These are phyloP conservation scores for Puccinia polysora DNA, from an alignment of 1,284 basidiomycete species.

Conservation along the genomic window DNA sequence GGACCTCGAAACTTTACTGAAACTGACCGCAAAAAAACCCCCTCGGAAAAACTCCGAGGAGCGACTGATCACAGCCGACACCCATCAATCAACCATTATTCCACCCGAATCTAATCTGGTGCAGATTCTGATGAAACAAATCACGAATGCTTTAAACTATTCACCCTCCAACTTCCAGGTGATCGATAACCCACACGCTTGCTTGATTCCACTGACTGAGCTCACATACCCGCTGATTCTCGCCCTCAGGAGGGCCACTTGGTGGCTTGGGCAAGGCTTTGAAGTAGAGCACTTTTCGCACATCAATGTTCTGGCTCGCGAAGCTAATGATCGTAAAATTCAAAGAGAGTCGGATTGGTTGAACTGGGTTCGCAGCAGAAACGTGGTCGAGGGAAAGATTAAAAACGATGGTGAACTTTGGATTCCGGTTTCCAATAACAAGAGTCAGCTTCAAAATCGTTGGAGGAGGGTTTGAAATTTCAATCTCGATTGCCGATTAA, in stretches of 20 bases:
- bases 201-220: slow-evolving; percentile 33
- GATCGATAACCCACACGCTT: not conserved
- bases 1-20: slow-evolving; percentile 13
- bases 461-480: slow-evolving; percentile 24
- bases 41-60: not conserved
- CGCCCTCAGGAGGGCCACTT: slow-evolving; percentile 16
- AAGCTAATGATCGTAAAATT: slow-evolving; percentile 9
- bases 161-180: too few species aligned
- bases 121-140: slow-evolving; percentile 2
- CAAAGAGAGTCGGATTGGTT: slow-evolving; percentile 3
- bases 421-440: not conserved
- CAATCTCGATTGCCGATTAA: too few species aligned
- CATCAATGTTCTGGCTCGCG: not conserved
- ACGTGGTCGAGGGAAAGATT: slow-evolving; percentile 17
- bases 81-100: not conserved
- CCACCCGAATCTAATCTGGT: not conserved
- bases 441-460: not conserved
- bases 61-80: not conserved
- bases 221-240: slow-evolving; percentile 21
- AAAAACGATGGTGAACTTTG: slow-evolving; percentile 23
- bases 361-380: slow-evolving; percentile 11
- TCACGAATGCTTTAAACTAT: slow-evolving; percentile 3
- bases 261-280: slow-evolving; percentile 42
- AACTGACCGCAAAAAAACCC: slow-evolving; percentile 16
- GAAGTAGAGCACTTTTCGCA: slow-evolving; percentile 8